These are phyloP conservation scores for Toxoplasma gondii DNA, from an alignment of 169 alveolate species.

Conservation along the genomic window DNA sequence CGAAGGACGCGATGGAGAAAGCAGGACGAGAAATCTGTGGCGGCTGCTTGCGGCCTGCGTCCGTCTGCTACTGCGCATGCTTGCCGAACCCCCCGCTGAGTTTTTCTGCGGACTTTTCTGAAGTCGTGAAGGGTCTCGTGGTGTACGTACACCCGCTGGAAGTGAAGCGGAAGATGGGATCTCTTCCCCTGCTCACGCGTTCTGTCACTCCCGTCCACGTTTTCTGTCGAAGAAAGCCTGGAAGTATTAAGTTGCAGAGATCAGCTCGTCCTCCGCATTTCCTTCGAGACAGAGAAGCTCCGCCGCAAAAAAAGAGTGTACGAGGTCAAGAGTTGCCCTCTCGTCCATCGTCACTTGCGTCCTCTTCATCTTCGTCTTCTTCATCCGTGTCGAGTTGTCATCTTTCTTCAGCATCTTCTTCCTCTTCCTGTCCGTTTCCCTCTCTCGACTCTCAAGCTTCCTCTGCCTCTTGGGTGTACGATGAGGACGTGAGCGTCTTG, in stretches of 20 bases:
- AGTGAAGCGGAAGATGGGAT: conserved; percentile 55
- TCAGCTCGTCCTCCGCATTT: neutral
- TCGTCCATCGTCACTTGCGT: neutral
- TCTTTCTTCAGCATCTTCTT: neutral
- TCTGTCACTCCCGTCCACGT: conserved; percentile 38
- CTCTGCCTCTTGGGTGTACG: neutral
- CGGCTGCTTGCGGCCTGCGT: conserved; percentile 61
- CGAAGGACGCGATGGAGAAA: neutral
- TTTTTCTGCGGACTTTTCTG: conserved; percentile 30
- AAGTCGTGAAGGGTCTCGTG: conserved; percentile 42
- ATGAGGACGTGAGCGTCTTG: neutral
- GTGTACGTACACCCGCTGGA: conserved; percentile 65
- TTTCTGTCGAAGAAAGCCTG: neutral
- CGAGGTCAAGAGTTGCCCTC: neutral
- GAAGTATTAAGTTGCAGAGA: neutral
- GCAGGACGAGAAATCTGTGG: conserved; percentile 4
- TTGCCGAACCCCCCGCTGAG: conserved; percentile 24
- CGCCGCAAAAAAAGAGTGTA: neutral
- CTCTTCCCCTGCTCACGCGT: conserved; percentile 53
- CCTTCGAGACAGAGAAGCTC: neutral
- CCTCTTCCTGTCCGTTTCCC: neutral
- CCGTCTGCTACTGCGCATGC: conserved; percentile 58
- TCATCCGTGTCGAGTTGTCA: neutral
- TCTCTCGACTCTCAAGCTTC: neutral
- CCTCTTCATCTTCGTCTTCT: neutral